Conservation (phyloP, 768 basidiomycete genomes). For the Candolleomyces eurysporus region DNA sequence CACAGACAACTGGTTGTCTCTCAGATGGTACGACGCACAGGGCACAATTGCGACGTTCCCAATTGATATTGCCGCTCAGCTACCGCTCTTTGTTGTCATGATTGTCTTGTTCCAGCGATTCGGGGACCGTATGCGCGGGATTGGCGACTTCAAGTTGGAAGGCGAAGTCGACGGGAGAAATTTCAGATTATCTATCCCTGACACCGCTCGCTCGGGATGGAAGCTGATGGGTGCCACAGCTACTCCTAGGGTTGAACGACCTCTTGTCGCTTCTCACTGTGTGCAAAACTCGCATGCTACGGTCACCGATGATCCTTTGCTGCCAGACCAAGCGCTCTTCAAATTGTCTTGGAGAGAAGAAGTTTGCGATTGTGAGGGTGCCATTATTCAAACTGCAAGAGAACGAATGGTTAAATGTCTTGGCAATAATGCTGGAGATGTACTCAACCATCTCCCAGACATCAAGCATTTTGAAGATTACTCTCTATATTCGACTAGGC, state of each 20-base stretch:
- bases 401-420: neutral
- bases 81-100: neutral
- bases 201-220: neutral
- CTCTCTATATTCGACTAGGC: too few relatives aligned
- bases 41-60: neutral
- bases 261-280: too few relatives aligned
- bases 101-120: neutral
- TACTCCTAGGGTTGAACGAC: too few relatives aligned
- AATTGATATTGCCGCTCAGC: neutral
- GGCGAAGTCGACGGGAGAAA: neutral
- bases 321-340: neutral
- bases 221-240: too few relatives aligned
- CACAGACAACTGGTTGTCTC: neutral
- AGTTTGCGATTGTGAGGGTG: neutral
- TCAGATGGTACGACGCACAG: conserved; percentile 2
- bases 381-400: conserved; percentile 2
- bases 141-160: neutral
- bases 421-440: neutral
- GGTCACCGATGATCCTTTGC: too few relatives aligned
- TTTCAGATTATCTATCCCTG: neutral
- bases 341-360: conserved; percentile 13
- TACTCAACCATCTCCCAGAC: neutral
- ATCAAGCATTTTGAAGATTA: too few relatives aligned
- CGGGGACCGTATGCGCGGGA: neutral
- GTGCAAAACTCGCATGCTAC: too few relatives aligned